phyloP scores from a whole-genome alignment of 305 asterid genomes.

The Lippia alba region DNA sequence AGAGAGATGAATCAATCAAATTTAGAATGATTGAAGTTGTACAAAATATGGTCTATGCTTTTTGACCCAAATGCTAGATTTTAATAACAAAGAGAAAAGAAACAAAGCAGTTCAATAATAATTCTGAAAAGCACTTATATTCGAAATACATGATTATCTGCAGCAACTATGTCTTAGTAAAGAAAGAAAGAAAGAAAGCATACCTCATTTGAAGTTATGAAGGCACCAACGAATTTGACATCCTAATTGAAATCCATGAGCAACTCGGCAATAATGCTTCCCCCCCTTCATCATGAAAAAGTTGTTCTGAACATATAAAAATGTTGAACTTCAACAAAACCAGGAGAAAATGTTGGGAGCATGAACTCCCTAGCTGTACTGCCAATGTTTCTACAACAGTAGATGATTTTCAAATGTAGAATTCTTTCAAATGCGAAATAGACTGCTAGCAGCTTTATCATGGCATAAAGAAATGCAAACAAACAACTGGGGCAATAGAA shows the following conservation, averaged over 20 bases:
- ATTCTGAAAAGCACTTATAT: neutral
- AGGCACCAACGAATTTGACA: slow-evolving; percentile 9
- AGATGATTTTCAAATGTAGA: neutral
- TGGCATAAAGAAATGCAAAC: neutral
- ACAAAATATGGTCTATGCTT: neutral
- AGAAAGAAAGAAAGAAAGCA: neutral
- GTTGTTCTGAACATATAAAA: too few species aligned
- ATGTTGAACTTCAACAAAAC: too few species aligned
- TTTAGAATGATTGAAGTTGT: neutral
- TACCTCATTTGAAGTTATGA: neutral
- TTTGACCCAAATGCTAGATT: neutral
- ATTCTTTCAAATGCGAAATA: neutral
- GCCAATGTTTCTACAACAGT: neutral
- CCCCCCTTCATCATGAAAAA: too few species aligned
- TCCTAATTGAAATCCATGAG: slow-evolving; percentile 3
- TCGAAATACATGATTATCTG: neutral
- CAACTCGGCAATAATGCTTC: too few species aligned
- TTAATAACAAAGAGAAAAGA: slow-evolving; percentile 2
- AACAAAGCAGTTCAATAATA: too few species aligned
- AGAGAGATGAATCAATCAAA: neutral
- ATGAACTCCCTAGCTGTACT: neutral
- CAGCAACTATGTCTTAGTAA: neutral
- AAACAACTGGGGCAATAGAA: neutral
- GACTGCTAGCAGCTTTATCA: neutral
- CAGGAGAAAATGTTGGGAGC: neutral